Conservation (phyloP, 345 rosid species). For the Aegle marmelos region DNA sequence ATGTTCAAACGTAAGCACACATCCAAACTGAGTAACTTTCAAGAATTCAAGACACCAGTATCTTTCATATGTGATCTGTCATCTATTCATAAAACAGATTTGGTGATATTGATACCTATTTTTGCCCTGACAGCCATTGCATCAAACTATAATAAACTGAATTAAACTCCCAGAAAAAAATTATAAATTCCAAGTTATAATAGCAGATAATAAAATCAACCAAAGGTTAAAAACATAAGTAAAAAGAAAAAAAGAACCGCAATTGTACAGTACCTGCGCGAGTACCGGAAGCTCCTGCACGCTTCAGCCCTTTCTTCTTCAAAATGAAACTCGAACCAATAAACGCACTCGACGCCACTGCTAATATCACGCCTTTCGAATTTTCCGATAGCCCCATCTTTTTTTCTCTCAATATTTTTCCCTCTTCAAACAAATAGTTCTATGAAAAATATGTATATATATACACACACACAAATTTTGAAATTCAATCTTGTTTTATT, state of each 20-base stretch:
- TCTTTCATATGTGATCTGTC: not conserved
- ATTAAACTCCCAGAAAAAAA: not conserved
- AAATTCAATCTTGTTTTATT: not conserved
- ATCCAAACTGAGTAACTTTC: not conserved
- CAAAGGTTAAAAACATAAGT: not conserved
- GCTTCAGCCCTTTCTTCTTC: constrained; percentile 94
- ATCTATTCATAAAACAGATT: not conserved
- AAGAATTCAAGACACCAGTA: not conserved
- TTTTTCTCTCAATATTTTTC: not conserved
- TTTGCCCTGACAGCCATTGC: not conserved
- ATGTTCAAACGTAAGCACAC: not conserved
- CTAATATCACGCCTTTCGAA: constrained; percentile 68
- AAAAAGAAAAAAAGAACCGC: not conserved
- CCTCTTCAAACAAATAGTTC: not conserved
- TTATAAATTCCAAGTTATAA: not conserved
- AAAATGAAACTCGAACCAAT: constrained; percentile 88
- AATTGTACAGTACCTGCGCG: constrained; percentile 58
- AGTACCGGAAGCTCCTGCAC: constrained; percentile 76
- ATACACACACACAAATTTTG: not conserved
- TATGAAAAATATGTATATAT: not conserved
- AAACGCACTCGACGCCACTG: constrained; percentile 71
- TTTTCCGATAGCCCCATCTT: constrained; percentile 60
- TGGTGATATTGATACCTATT: not conserved
- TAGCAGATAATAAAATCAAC: not conserved
- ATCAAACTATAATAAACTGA: not conserved